Evolutionary conservation across 768 basidiomycete species (phyloP).

Genomic region (Lentinula detonsa): DNA sequence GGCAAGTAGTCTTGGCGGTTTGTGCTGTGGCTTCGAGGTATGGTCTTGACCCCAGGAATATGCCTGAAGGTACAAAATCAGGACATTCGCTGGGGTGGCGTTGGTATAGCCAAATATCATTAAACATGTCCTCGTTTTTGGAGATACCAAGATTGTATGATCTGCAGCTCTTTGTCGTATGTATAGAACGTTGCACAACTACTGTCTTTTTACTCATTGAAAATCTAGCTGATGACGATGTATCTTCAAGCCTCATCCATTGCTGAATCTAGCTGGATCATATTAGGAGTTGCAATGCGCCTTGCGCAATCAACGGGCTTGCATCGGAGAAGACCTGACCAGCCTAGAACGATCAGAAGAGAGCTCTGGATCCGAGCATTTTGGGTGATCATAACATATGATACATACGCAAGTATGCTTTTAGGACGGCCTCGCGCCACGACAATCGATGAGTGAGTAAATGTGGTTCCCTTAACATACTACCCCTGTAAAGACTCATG

Average conservation of each 20-base stretch:
- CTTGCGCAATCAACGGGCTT: conserved; percentile 37
- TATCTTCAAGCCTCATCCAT: conserved; percentile 43
- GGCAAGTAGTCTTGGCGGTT: conserved; percentile 42
- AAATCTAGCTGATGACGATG: conserved; percentile 31
- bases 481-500: conserved; percentile 19
- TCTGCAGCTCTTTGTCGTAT: conserved; percentile 29
- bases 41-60: conserved; percentile 55
- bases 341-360: conserved; percentile 13
- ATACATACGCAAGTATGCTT: conserved; percentile 20
- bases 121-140: not conserved
- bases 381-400: conserved; percentile 32
- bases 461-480: not conserved
- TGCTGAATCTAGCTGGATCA: conserved; percentile 55
- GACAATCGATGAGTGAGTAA: not conserved
- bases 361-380: conserved; percentile 76
- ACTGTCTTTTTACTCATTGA: conserved; percentile 20
- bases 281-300: conserved; percentile 63
- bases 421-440: conserved; percentile 40
- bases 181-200: conserved; percentile 52
- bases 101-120: not conserved
- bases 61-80: conserved; percentile 38
- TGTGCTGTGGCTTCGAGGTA: conserved; percentile 55
- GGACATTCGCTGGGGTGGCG: not conserved
- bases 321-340: not conserved
- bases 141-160: not conserved